These are phyloP conservation scores for Colletotrichum ledebouriae DNA, from an alignment of 2,329 filamentous ascomycete genomes.

Conservation along the genomic window DNA sequence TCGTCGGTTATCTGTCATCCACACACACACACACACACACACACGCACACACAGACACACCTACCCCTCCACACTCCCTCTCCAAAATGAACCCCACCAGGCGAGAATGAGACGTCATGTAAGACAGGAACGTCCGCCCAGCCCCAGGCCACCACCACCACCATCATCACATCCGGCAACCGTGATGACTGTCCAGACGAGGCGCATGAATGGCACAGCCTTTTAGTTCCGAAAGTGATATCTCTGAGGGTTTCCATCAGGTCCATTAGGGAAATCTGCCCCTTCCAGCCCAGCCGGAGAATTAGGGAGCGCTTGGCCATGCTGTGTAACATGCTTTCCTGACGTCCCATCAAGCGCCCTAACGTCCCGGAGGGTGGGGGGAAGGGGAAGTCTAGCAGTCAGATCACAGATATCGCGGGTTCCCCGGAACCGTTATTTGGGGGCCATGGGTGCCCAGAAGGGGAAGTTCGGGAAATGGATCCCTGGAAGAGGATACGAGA, in stretches of 20 bases:
- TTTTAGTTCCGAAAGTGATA: conserved; percentile 12
- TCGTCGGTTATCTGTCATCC: conserved; percentile 18
- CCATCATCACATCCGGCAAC: background rate
- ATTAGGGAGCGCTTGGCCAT: conserved; percentile 35
- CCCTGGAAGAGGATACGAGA: conserved; percentile 28
- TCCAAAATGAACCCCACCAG: conserved; percentile 5
- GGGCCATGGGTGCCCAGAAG: background rate
- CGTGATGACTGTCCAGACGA: conserved; percentile 20
- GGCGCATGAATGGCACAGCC: conserved; percentile 36
- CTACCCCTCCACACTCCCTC: background rate
- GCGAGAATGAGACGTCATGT: conserved; percentile 32
- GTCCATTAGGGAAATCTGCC: no score
- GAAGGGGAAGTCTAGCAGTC: conserved; percentile 4
- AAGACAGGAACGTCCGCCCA: conserved; percentile 29
- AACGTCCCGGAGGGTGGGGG: background rate
- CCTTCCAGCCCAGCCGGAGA: conserved; percentile 27
- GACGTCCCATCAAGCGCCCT: background rate
- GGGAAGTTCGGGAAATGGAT: conserved; percentile 1
- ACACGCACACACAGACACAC: background rate
- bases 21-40: background rate
- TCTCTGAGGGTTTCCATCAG: background rate
- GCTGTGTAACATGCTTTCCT: conserved; percentile 34
- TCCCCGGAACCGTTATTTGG: conserved; percentile 20
- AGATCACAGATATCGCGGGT: conserved; percentile 31
- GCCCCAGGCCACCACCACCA: conserved; percentile 18